phyloP scores from a whole-genome alignment of 345 rosid species.

The Lagerstroemia speciosa region DNA sequence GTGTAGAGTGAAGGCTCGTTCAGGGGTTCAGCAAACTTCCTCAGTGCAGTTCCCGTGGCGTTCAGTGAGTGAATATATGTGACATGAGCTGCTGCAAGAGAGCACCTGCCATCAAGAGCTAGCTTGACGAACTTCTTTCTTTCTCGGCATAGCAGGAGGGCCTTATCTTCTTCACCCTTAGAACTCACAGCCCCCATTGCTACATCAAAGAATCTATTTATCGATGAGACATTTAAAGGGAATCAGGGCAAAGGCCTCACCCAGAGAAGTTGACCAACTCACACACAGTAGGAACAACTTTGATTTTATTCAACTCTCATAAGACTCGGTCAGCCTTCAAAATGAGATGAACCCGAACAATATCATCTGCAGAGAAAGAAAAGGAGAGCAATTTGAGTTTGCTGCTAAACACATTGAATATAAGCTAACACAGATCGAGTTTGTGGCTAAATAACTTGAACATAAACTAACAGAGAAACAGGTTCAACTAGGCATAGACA shows the following conservation, averaged over 20 bases:
- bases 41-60: constrained; percentile 63
- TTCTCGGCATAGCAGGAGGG: constrained; percentile 81
- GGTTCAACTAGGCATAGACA: neutral
- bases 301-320: neutral
- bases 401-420: neutral
- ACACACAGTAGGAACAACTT: neutral
- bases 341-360: too few relatives aligned
- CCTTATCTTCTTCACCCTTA: constrained; percentile 79
- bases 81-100: constrained; percentile 71
- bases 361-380: neutral
- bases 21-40: constrained; percentile 60
- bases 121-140: constrained; percentile 79
- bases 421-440: neutral
- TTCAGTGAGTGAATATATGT: constrained; percentile 60
- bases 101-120: constrained; percentile 92
- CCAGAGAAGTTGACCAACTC: neutral
- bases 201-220: neutral
- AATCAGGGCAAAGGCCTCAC: neutral
- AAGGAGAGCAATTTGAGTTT: neutral
- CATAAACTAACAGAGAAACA: neutral
- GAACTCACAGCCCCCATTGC: constrained; percentile 72
- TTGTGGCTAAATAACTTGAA: too few relatives aligned
- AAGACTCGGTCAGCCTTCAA: neutral
- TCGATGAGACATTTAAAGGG: neutral
- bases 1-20: constrained; percentile 64